A percentile compares a stretch with the other conserved stretches of the same genome.
phyloP scores from a whole-genome alignment of 495 filamentous ascomycete genomes.

The Rusavskia elegans region DNA sequence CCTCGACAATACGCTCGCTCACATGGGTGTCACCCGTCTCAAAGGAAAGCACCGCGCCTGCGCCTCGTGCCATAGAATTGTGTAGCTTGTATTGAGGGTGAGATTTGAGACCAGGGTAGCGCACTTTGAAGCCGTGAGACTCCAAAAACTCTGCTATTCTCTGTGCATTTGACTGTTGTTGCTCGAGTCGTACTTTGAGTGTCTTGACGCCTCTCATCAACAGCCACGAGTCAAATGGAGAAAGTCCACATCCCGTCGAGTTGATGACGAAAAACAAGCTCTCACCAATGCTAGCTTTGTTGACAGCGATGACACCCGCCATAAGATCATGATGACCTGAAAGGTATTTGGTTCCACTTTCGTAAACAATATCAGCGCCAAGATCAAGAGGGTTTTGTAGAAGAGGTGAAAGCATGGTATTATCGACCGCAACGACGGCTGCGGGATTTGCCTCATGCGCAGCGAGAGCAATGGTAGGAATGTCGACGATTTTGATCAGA shows the following conservation, averaged over 20 bases:
- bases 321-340: constrained; percentile 98
- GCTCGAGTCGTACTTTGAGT: constrained; percentile 93
- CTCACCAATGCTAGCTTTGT: constrained; percentile 64
- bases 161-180: constrained; percentile 86
- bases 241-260: constrained; percentile 78
- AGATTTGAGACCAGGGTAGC: constrained; percentile 82
- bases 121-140: constrained; percentile 77
- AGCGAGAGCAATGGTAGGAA: constrained; percentile 54
- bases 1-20: constrained; percentile 87
- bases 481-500: constrained; percentile 93
- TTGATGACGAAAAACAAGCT: constrained; percentile 95
- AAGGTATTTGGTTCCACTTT: constrained; percentile 94
- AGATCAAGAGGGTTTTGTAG: constrained; percentile 84
- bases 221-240: constrained; percentile 91
- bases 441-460: constrained; percentile 66
- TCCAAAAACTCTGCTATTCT: constrained; percentile 87
- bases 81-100: constrained; percentile 96
- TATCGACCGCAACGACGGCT: constrained; percentile 83
- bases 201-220: constrained; percentile 92
- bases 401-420: constrained; percentile 95
- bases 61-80: constrained; percentile 83
- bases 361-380: constrained; percentile 91
- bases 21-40: constrained; percentile 75
- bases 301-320: constrained; percentile 89
- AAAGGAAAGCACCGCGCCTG: constrained; percentile 87